phyloP scores from a whole-genome alignment of 768 basidiomycete genomes.

The Tephrocybe sp. region DNA sequence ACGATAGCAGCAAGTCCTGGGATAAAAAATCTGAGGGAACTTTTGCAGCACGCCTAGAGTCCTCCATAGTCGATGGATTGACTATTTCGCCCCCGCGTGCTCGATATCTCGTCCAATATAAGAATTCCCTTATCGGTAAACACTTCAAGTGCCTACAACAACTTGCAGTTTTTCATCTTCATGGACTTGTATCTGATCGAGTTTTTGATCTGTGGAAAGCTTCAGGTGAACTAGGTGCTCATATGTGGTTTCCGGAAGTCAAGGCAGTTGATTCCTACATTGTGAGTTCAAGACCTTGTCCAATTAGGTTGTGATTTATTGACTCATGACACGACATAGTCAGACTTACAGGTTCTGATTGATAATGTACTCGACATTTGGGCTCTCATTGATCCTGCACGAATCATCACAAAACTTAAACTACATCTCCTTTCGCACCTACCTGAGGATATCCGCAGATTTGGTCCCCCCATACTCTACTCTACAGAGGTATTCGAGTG shows the following conservation, averaged over 20 bases:
- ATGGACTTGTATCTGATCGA: conserved; percentile 14
- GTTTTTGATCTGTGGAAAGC: conserved; percentile 29
- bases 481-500: conserved; percentile 33
- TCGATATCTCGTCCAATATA: conserved; percentile 31
- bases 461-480: conserved; percentile 25
- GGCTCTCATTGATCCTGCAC: conserved; percentile 22
- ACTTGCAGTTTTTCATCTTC: conserved; percentile 26
- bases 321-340: conserved; percentile 6
- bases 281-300: conserved; percentile 7
- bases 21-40: conserved; percentile 17
- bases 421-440: conserved; percentile 29
- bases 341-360: conserved; percentile 20
- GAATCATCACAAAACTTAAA: conserved; percentile 28
- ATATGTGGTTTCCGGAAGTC: conserved; percentile 30
- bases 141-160: conserved; percentile 34
- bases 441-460: conserved; percentile 22
- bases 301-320: not conserved
- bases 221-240: conserved; percentile 26
- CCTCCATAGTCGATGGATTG: conserved; percentile 24
- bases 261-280: conserved; percentile 24
- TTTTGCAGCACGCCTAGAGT: conserved; percentile 25
- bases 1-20: conserved; percentile 20
- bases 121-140: conserved; percentile 31
- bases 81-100: conserved; percentile 24
- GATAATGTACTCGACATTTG: conserved; percentile 29